These are phyloP conservation scores for Claviceps digitariae DNA, from an alignment of 2,329 filamentous ascomycete genomes.

Conservation along the genomic window DNA sequence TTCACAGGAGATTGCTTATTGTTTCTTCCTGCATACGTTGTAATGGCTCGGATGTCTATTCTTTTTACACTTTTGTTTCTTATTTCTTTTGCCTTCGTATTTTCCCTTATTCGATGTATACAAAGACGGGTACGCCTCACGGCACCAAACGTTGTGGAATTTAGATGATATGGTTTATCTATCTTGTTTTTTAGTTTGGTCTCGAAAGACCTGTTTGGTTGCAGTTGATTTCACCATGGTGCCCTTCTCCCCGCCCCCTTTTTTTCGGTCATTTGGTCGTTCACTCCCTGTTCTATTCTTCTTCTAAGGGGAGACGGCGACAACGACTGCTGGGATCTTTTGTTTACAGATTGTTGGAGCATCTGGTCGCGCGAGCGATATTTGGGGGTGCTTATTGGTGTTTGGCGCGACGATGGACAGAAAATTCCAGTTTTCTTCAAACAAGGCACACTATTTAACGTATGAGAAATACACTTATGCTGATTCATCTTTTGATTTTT, in stretches of 20 bases:
- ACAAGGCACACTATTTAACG: neutral
- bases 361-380: constrained; percentile 3
- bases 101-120: constrained; percentile 9
- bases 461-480: constrained; percentile 2
- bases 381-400: constrained; percentile 1
- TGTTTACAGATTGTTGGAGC: neutral
- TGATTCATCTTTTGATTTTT: neutral
- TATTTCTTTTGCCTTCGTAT: neutral
- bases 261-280: too few relatives aligned
- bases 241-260: neutral
- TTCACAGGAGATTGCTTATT: neutral
- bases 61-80: constrained; percentile 5
- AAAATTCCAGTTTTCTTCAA: too few relatives aligned
- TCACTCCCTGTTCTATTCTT: neutral
- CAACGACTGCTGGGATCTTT: neutral
- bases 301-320: neutral
- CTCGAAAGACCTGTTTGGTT: too few relatives aligned
- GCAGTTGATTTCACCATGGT: neutral
- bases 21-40: too few relatives aligned
- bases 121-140: constrained; percentile 26
- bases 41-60: neutral
- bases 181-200: constrained; percentile 1
- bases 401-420: constrained; percentile 1
- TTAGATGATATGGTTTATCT: constrained; percentile 5
- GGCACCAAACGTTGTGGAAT: constrained; percentile 19